Evolutionary conservation across 2,329 filamentous ascomycete genomes (phyloP).

Genomic region (Huntiella abstrusa): DNA sequence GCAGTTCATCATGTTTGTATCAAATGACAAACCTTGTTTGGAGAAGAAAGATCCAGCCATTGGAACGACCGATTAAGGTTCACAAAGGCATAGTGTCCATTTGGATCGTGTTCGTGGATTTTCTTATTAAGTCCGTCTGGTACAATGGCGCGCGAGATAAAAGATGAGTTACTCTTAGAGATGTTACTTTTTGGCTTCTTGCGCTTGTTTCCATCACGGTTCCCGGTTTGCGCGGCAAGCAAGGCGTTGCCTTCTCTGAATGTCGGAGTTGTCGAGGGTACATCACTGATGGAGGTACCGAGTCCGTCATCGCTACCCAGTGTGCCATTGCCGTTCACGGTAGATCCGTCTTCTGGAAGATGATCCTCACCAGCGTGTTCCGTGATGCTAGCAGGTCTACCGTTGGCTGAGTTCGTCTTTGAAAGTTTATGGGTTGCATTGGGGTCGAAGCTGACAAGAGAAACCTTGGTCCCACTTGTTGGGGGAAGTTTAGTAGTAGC

Average conservation of each 20-base stretch:
- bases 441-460: conserved; percentile 53
- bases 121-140: conserved; percentile 67
- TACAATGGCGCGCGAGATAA: conserved; percentile 88
- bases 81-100: conserved; percentile 77
- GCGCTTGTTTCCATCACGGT: conserved; percentile 58
- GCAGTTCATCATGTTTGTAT: background rate
- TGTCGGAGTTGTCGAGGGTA: conserved; percentile 32
- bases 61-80: conserved; percentile 93
- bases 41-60: conserved; percentile 77
- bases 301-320: conserved; percentile 37
- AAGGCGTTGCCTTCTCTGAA: conserved; percentile 78
- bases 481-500: conserved; percentile 72
- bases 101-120: conserved; percentile 55
- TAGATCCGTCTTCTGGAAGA: background rate
- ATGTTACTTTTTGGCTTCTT: conserved; percentile 97
- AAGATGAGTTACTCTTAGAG: conserved; percentile 94
- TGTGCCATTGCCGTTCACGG: conserved; percentile 16
- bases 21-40: conserved; percentile 35
- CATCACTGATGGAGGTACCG: conserved; percentile 34
- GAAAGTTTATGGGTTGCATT: conserved; percentile 35
- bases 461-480: conserved; percentile 67
- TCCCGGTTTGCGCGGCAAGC: conserved; percentile 35
- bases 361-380: conserved; percentile 31
- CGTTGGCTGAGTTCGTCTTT: conserved; percentile 31
- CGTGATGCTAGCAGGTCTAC: conserved; percentile 32